Base-by-base conservation (phyloP, 2,329 filamentous ascomycete genomes). In the Exophiala mesophila region DNA sequence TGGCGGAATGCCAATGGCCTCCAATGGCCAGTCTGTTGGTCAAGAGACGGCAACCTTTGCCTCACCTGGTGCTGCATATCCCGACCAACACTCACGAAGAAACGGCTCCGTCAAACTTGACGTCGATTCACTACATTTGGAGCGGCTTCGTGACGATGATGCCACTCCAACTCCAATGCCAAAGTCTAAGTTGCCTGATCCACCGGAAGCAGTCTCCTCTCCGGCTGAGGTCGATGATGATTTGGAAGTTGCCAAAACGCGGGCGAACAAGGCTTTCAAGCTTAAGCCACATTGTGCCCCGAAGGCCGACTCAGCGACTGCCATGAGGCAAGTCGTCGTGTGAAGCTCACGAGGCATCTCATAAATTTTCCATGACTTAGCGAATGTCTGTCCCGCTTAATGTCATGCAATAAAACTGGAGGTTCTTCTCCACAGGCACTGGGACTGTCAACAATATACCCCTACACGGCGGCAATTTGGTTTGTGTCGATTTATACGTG, bases 1-100 rank as follows among this genome's bases (percentile, higher is more conserved):
- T 52, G 68, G 68, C 3, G 66, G 65, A 6, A 53, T 61, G 9
- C 65, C 66, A 3, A 56, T 69, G 13, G 66, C 63, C 3, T 63
- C 65, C 24, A 59, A 66, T 21, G 67, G 64, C 56, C 65, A 63
- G 35, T 65, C 65, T 23, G 31, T 46, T 5, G 43, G 45, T 19
- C 47, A 49, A 10, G 51, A 52, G 21, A 23, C 24, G 28, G 36
- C 46, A 23, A 23, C 31, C 2, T 41, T 52, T 16, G 16, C 31
- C 24, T 41, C 49, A 37, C 24, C 12, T 6, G 15, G n/a, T 16
- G 4, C 19, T 23, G 35, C 13, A 4, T n/a, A 7, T n/a, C 12
- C 23, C 8, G n/a, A 28, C 9, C 42, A 24, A 38, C 43, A 30
- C 33, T 8, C 32, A 40, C 7, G 6, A 19, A 39, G 31, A 30